Percentiles rank a stretch among this genome's conserved stretches.
Evolutionary conservation across 2,329 filamentous ascomycete species (phyloP).

Genomic region (Dothideomycetidae sp.): DNA sequence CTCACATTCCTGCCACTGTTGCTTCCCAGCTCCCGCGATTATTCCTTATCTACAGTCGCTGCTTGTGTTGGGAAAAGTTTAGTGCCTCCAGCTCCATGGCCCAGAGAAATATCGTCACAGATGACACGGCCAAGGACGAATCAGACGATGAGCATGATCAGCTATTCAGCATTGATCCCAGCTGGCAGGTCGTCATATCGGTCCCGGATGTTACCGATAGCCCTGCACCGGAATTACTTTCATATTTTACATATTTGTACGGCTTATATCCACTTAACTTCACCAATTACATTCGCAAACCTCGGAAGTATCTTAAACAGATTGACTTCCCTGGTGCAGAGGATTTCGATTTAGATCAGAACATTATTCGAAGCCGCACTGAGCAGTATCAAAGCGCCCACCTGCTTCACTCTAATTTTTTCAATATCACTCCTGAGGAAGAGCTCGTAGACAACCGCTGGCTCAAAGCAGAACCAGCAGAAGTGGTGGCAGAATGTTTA

Average conservation of each 20-base stretch:
- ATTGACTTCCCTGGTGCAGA: slow-evolving; percentile 55
- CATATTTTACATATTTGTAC: slow-evolving; percentile 71
- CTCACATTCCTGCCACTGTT: slow-evolving; percentile 62
- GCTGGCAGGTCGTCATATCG: slow-evolving; percentile 52
- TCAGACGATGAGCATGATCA: slow-evolving; percentile 27
- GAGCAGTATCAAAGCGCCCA: slow-evolving; percentile 61
- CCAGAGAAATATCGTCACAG: slow-evolving; percentile 22
- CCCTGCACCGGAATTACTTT: slow-evolving; percentile 51
- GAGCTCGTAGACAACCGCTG: slow-evolving; percentile 67
- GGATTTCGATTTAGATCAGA: slow-evolving; percentile 63
- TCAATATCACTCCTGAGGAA: slow-evolving; percentile 61
- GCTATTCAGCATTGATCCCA: slow-evolving; percentile 22
- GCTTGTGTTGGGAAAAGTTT: slow-evolving; percentile 63
- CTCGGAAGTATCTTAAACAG: slow-evolving; percentile 61
- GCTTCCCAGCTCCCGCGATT: slow-evolving; percentile 54
- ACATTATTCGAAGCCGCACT: slow-evolving; percentile 60
- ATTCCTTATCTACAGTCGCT: slow-evolving; percentile 67
- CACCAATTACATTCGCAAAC: slow-evolving; percentile 73
- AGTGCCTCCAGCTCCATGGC: slow-evolving; percentile 23
- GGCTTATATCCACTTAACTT: slow-evolving; percentile 76
- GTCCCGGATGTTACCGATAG: slow-evolving; percentile 48
- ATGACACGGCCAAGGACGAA: slow-evolving; percentile 19
- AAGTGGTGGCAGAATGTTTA: slow-evolving; percentile 69
- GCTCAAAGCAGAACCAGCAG: slow-evolving; percentile 65
- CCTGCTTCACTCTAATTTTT: slow-evolving; percentile 72